Base-by-base conservation (phyloP, 139 green algal genomes). In the Edaphochlamys debaryana region DNA sequence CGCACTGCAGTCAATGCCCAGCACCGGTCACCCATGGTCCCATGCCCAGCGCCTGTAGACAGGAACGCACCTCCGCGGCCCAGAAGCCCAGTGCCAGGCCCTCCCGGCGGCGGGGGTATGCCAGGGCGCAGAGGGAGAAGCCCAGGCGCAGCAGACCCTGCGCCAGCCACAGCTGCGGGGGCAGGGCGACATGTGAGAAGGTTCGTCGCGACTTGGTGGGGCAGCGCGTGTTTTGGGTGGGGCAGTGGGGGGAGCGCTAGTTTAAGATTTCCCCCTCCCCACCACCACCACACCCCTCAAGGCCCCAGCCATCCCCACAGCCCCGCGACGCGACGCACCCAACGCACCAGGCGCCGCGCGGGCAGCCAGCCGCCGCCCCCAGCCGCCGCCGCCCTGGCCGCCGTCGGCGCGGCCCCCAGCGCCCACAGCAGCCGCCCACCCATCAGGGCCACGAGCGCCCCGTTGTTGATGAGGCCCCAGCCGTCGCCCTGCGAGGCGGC, bases 111-210 rank as follows among this genome's bases (percentile, higher is more conserved):
- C 1, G 8, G 17, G 54, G 36, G 19, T 40, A 40, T 8, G 34
- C 37, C 74, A 42, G 38, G 29, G 56, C 29, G 20, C 5, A 17
- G 13, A 34, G 29, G 6, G 37, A 20, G 70, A 19, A 20, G 29
- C 11, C 8, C 37, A 69, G 74, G 0, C 74, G 54, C 74, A 80
- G 38, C 17, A 60, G 37, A 13, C 58, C 74, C 37, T 70, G 56
- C 58, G 11, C 74, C 25, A 70, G 50, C 60, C 74, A 80, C 23
- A 69, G 73, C 56, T 80, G 74, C 30, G 38, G 74, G 27, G 34
- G 34, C 13, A 17, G 15, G 13, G 20, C 13, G 20, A 34, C 25
- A 29, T 9, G 7, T 8, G 34, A 8, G 64, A 11, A 63, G 15
- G 48, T 54, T 23, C 15, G 48, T 54, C 15, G 9, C 9, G 15